phyloP scores from a whole-genome alignment of 495 filamentous ascomycete genomes.

The Aspergillus nanangensis region DNA sequence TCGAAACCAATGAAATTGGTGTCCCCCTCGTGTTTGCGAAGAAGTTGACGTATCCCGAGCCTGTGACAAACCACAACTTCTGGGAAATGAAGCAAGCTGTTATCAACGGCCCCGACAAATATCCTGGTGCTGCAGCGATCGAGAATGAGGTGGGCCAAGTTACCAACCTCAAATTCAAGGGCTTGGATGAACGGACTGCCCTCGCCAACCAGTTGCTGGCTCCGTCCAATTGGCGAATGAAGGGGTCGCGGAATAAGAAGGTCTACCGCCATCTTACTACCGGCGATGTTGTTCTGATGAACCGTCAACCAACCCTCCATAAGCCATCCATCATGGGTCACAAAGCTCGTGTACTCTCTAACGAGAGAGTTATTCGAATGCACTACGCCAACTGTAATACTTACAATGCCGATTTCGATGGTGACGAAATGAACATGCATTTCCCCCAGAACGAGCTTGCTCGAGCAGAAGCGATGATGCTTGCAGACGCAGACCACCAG shows the following conservation, averaged over 20 bases:
- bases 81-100: constrained; percentile 94
- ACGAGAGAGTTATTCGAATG: constrained; percentile 97
- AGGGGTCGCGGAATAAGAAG: constrained; percentile 85
- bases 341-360: constrained; percentile 83
- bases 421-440: constrained; percentile 99
- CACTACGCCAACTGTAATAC: constrained; percentile 99
- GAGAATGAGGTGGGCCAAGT: constrained; percentile 94
- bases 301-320: constrained; percentile 97
- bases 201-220: constrained; percentile 90
- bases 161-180: constrained; percentile 81
- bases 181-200: constrained; percentile 74
- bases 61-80: constrained; percentile 95
- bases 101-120: constrained; percentile 87
- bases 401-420: constrained; percentile 99
- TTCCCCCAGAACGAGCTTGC: constrained; percentile 97
- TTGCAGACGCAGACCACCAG: constrained; percentile 96
- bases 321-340: constrained; percentile 99
- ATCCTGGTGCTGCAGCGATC: constrained; percentile 90
- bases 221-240: constrained; percentile 71
- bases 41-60: constrained; percentile 95
- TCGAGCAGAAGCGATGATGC: constrained; percentile 80
- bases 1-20: constrained; percentile 98
- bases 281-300: constrained; percentile 97
- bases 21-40: constrained; percentile 95
- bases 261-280: constrained; percentile 94